phyloP scores from a whole-genome alignment of 2,329 filamentous ascomycete species.

The Penicillium sp. region DNA sequence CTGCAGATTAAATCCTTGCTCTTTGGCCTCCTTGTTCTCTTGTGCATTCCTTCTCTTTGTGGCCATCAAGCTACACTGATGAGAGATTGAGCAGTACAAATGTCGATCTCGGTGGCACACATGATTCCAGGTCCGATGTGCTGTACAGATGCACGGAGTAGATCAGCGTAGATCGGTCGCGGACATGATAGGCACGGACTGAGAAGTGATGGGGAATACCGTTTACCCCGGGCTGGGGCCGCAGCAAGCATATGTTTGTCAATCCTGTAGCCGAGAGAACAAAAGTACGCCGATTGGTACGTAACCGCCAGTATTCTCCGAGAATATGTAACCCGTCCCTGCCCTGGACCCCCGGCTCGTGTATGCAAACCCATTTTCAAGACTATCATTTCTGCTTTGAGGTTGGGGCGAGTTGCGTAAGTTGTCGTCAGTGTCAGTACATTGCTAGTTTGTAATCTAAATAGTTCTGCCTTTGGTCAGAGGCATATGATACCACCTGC shows the following conservation, averaged over 20 bases:
- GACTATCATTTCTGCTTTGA: not conserved
- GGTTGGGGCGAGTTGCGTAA: not conserved
- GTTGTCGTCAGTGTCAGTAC: not conserved
- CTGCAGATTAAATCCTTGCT: not conserved
- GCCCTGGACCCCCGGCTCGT: not conserved
- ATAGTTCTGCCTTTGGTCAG: not conserved
- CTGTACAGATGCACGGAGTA: not conserved
- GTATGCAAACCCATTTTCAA: not conserved
- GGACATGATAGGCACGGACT: not conserved
- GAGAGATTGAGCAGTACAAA: not conserved
- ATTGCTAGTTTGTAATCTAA: not conserved
- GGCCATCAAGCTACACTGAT: not conserved
- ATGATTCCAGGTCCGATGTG: not conserved
- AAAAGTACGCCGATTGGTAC: not conserved
- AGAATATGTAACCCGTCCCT: not conserved
- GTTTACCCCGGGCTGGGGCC: not conserved
- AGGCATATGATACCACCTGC: not conserved
- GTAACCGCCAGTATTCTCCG: not conserved
- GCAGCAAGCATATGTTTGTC: not conserved
- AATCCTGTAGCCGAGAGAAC: not conserved
- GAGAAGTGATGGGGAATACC: not conserved
- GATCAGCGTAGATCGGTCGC: not conserved
- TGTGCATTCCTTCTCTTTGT: not conserved
- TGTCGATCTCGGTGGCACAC: constrained; percentile 1
- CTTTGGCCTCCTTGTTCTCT: not conserved